Evolutionary conservation across 805 yeast species (phyloP).

Genomic region (Hanseniaspora thailandica): DNA sequence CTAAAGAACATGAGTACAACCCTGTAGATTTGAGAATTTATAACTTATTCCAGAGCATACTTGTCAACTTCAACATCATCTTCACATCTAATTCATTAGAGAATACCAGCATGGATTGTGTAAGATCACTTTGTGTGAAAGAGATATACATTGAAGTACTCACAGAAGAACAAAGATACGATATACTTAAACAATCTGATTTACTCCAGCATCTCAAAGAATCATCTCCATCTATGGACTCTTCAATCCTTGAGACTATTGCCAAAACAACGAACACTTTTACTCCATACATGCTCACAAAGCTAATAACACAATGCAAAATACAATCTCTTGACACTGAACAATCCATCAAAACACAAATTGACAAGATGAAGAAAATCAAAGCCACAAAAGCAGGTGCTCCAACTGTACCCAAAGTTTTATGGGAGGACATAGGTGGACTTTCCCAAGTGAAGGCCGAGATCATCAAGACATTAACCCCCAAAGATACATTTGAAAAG

Average conservation of each 20-base stretch:
- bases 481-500: slow-evolving; percentile 81
- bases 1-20: neutral
- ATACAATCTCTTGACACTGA: slow-evolving; percentile 31
- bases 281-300: slow-evolving; percentile 66
- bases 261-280: slow-evolving; percentile 88
- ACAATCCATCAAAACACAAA: slow-evolving; percentile 40
- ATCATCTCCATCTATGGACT: neutral
- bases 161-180: slow-evolving; percentile 53
- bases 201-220: neutral
- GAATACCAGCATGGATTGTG: slow-evolving; percentile 32
- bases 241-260: slow-evolving; percentile 28
- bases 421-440: slow-evolving; percentile 97
- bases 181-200: neutral
- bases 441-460: slow-evolving; percentile 81
- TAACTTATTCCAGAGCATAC: neutral
- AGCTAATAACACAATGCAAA: slow-evolving; percentile 38
- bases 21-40: neutral
- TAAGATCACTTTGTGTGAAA: slow-evolving; percentile 62
- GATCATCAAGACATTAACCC: slow-evolving; percentile 93
- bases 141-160: slow-evolving; percentile 72
- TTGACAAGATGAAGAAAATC: slow-evolving; percentile 34
- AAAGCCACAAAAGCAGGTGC: slow-evolving; percentile 81
- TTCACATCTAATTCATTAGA: slow-evolving; percentile 4
- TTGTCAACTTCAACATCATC: neutral
- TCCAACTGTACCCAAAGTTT: slow-evolving; percentile 86